These are phyloP conservation scores for Verticillium tricorpus DNA, from an alignment of 2,329 filamentous ascomycete genomes.

Conservation along the genomic window DNA sequence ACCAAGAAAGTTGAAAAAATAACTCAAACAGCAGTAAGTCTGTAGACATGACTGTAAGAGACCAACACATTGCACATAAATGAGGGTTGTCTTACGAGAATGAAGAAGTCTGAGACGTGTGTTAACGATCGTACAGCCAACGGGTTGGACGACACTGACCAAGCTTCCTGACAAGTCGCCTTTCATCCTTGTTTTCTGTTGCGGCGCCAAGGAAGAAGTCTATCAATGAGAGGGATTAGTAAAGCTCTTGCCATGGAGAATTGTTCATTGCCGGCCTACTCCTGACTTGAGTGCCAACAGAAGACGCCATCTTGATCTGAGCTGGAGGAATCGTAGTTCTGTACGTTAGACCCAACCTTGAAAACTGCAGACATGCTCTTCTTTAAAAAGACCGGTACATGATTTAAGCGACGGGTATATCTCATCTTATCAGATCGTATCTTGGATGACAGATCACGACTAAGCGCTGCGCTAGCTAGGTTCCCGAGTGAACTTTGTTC, in stretches of 20 bases:
- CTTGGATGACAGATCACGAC: neutral
- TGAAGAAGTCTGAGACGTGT: constrained; percentile 23
- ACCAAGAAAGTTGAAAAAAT: constrained; percentile 34
- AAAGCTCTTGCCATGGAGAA: too few species aligned
- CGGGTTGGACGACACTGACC: constrained; percentile 7
- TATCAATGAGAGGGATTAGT: neutral
- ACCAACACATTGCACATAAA: neutral
- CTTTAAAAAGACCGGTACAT: neutral
- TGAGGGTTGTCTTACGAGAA: constrained; percentile 14
- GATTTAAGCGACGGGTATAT: neutral
- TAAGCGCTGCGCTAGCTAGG: neutral
- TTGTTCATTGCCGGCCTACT: neutral
- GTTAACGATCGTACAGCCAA: neutral
- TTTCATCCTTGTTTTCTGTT: constrained; percentile 18
- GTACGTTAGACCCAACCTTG: too few species aligned
- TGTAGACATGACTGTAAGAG: neutral
- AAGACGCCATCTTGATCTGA: neutral
- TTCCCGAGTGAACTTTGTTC: neutral
- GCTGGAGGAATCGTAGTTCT: neutral
- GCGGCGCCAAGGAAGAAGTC: constrained; percentile 12
- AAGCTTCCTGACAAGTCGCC: constrained; percentile 21
- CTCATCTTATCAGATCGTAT: neutral
- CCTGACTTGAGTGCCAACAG: neutral
- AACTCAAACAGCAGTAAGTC: constrained; percentile 29
- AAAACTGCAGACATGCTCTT: neutral